These are phyloP conservation scores for Volutella citrinella DNA, from an alignment of 2,329 filamentous ascomycete genomes.

Conservation along the genomic window DNA sequence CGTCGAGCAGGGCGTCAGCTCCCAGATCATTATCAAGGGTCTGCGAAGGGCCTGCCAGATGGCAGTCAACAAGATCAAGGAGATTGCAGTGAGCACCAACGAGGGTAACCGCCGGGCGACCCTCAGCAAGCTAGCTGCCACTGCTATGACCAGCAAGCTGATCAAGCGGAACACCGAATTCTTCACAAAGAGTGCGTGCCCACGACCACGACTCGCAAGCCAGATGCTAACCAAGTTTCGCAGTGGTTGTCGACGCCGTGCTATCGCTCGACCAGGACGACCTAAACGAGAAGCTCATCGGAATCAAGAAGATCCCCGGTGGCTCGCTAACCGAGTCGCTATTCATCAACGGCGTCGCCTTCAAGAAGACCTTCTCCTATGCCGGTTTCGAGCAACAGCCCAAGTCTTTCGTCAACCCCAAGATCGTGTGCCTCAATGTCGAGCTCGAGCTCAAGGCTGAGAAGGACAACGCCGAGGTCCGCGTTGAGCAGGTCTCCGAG, in stretches of 20 bases:
- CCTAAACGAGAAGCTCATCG: constrained; percentile 96
- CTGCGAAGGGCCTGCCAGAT: constrained; percentile 81
- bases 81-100: constrained; percentile 84
- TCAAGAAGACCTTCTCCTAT: constrained; percentile 99
- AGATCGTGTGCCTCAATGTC: constrained; percentile 96
- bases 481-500: constrained; percentile 96
- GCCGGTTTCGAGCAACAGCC: constrained; percentile 99
- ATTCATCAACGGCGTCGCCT: constrained; percentile 96
- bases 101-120: constrained; percentile 86
- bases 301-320: constrained; percentile 96
- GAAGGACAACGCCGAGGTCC: constrained; percentile 98
- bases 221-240: constrained; percentile 2
- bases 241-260: constrained; percentile 97
- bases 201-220: background rate
- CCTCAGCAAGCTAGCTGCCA: constrained; percentile 82
- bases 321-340: constrained; percentile 94
- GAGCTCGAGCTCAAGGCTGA: constrained; percentile 98
- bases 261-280: constrained; percentile 94
- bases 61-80: constrained; percentile 98
- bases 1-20: constrained; percentile 94
- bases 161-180: constrained; percentile 97
- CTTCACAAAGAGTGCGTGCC: constrained; percentile 84
- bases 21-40: constrained; percentile 96
- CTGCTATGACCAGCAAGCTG: constrained; percentile 98
- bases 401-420: constrained; percentile 89